These are phyloP conservation scores for Psilocybe mexicana DNA, from an alignment of 1,284 basidiomycete genomes.

Conservation along the genomic window DNA sequence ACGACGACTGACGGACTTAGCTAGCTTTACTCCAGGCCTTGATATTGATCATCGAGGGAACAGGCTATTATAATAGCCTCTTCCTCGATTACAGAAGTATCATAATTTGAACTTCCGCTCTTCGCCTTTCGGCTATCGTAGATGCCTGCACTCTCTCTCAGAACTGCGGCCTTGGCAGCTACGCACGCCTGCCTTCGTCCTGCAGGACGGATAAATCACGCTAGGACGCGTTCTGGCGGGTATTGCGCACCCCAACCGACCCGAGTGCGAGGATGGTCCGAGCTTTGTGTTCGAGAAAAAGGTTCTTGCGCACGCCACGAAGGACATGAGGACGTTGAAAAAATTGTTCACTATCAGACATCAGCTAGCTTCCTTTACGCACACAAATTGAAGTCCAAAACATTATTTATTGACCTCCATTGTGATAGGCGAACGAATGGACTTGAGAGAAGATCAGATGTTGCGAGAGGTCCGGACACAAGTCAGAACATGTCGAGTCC, in stretches of 20 bases:
- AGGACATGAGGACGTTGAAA: no score
- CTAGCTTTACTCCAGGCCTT: background rate
- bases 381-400: no score
- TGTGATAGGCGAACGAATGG: no score
- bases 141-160: background rate
- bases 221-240: background rate
- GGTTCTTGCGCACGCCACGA: no score
- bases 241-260: background rate
- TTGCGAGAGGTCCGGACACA: background rate
- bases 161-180: background rate
- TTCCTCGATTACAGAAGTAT: background rate
- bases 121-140: background rate
- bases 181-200: background rate
- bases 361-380: no score
- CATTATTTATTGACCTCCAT: no score
- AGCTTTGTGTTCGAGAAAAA: no score
- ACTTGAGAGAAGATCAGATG: background rate
- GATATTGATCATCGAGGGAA: constrained; percentile 11
- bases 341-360: no score
- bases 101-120: background rate
- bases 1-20: constrained; percentile 3
- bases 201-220: background rate
- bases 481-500: background rate
- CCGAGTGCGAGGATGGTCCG: background rate
- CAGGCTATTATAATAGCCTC: background rate